A percentile compares a stretch with the other conserved stretches of the same genome.
These are phyloP conservation scores for Aspergillus conjunctus DNA, from an alignment of 495 filamentous ascomycete species.

Conservation along the genomic window DNA sequence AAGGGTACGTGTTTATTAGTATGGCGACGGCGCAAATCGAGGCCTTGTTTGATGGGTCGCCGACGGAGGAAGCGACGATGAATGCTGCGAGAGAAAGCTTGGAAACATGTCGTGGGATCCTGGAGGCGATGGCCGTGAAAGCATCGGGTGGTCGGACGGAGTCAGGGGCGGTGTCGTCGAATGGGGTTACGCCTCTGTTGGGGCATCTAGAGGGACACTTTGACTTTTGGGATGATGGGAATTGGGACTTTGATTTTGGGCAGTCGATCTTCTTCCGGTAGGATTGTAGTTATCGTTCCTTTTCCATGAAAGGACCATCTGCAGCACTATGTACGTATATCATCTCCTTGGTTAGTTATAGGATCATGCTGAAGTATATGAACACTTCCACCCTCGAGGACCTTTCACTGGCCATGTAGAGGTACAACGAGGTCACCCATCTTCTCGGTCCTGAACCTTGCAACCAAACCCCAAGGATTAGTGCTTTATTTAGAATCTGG, in stretches of 20 bases:
- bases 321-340: too few species aligned
- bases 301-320: too few species aligned
- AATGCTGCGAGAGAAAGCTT: conserved; percentile 33
- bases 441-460: too few species aligned
- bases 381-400: too few species aligned
- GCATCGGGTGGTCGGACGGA: not conserved
- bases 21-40: conserved; percentile 48
- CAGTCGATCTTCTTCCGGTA: not conserved
- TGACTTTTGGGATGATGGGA: not conserved
- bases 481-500: too few species aligned
- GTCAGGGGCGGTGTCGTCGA: not conserved
- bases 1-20: conserved; percentile 47
- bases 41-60: conserved; percentile 31
- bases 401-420: too few species aligned
- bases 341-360: too few species aligned
- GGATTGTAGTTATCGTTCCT: too few species aligned
- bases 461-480: too few species aligned
- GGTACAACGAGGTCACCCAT: too few species aligned
- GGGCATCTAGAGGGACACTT: not conserved
- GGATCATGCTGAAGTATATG: too few species aligned
- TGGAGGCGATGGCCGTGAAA: conserved; percentile 18
- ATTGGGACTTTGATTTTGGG: not conserved
- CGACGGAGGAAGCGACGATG: conserved; percentile 27
- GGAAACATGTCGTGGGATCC: conserved; percentile 29
- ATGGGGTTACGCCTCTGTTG: not conserved